Evolutionary conservation across 257 asterid genomes (phyloP).

Genomic region (Prunella vulgaris): DNA sequence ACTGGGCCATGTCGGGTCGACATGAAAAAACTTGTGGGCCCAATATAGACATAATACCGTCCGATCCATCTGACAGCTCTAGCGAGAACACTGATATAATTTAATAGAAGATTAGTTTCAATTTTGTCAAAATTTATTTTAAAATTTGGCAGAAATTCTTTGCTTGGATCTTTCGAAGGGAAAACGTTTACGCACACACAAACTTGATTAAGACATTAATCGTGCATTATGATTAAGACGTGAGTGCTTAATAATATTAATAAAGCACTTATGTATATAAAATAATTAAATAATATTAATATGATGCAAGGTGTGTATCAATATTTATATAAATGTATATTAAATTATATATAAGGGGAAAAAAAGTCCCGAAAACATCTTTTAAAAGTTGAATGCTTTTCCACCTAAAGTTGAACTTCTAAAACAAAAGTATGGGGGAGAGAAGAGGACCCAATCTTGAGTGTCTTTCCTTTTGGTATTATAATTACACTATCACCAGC

Average conservation of each 20-base stretch:
- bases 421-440: conserved; percentile 22
- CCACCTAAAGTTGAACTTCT: conserved; percentile 33
- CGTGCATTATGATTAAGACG: conserved; percentile 17
- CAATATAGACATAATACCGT: too few relatives aligned
- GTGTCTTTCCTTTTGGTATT: conserved; percentile 31
- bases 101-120: not conserved
- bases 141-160: not conserved
- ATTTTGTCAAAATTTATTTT: not conserved
- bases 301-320: conserved; percentile 16
- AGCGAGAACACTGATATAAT: not conserved
- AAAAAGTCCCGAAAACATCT: conserved; percentile 24
- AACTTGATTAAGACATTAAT: conserved; percentile 10
- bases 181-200: conserved; percentile 4
- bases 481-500: conserved; percentile 33
- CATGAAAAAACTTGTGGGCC: too few relatives aligned
- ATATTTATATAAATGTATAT: not conserved
- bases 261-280: not conserved
- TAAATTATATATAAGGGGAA: not conserved
- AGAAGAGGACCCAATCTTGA: conserved; percentile 19
- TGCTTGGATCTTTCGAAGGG: not conserved
- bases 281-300: not conserved
- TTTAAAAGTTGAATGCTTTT: conserved; percentile 46
- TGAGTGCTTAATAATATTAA: conserved; percentile 10
- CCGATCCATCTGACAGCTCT: too few relatives aligned
- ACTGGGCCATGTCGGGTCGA: too few relatives aligned